phyloP scores from a whole-genome alignment of 2,329 filamentous ascomycete genomes.

The Aspergillus udagawae region DNA sequence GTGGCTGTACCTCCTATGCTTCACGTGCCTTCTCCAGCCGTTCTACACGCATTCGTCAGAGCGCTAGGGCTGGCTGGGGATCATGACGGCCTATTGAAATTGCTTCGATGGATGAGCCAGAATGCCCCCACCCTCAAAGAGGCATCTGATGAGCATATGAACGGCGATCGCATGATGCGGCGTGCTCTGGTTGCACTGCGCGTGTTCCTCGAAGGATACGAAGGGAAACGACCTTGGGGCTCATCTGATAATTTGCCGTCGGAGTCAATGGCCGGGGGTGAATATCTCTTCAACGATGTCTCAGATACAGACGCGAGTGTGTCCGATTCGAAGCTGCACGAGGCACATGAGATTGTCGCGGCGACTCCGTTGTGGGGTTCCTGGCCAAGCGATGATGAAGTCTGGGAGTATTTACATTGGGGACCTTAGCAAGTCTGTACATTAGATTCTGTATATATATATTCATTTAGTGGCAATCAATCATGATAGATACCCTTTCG shows the following conservation, averaged over 20 bases:
- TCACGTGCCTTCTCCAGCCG: slow-evolving; percentile 35
- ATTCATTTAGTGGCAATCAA: slow-evolving; percentile 7
- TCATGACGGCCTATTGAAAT: slow-evolving; percentile 34
- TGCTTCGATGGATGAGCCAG: slow-evolving; percentile 42
- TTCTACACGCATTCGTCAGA: slow-evolving; percentile 41
- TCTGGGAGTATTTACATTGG: slow-evolving; percentile 31
- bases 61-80: slow-evolving; percentile 40
- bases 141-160: slow-evolving; percentile 31
- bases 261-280: not conserved
- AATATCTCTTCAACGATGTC: not conserved
- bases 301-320: not conserved
- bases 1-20: slow-evolving; percentile 28
- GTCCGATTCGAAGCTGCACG: slow-evolving; percentile 27
- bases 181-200: slow-evolving; percentile 38
- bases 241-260: not conserved
- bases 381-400: slow-evolving; percentile 42
- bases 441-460: slow-evolving; percentile 14
- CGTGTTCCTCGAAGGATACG: slow-evolving; percentile 37
- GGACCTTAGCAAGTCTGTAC: slow-evolving; percentile 18
- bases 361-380: slow-evolving; percentile 31
- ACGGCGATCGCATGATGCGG: slow-evolving; percentile 37
- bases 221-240: slow-evolving; percentile 11
- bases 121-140: slow-evolving; percentile 30
- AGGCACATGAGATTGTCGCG: slow-evolving; percentile 37
- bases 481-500: slow-evolving; percentile 13